phyloP scores from a whole-genome alignment of 768 basidiomycete genomes.

The Termitomyces titanicus region DNA sequence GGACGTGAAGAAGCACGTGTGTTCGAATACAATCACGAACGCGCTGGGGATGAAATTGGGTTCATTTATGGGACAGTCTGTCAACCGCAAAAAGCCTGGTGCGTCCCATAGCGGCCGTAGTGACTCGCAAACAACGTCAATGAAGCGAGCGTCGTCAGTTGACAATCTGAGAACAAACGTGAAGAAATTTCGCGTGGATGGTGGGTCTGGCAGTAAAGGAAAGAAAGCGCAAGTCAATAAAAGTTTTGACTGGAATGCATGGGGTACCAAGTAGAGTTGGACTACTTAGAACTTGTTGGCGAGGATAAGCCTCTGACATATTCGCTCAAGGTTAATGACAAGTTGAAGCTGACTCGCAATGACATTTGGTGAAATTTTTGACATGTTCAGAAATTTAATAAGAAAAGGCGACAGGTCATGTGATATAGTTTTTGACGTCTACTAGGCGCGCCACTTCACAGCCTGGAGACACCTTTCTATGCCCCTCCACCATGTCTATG shows the following conservation, averaged over 20 bases:
- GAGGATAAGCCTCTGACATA: no score
- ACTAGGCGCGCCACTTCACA: background rate
- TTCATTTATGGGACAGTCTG: background rate
- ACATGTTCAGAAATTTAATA: no score
- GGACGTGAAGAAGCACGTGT: background rate
- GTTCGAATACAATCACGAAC: background rate
- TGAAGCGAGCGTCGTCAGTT: background rate
- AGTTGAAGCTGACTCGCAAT: no score
- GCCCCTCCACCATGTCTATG: slow-evolving; percentile 3
- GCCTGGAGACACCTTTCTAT: background rate
- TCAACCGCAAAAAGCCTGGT: background rate
- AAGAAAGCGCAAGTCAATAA: background rate
- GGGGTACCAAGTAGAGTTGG: slow-evolving; percentile 10
- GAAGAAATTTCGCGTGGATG: slow-evolving; percentile 5
- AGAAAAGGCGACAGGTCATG: slow-evolving; percentile 3
- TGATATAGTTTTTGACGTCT: slow-evolving; percentile 5
- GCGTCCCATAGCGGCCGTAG: background rate
- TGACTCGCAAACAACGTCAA: background rate
- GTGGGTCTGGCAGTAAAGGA: background rate
- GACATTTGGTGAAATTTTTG: no score
- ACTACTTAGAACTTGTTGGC: no score
- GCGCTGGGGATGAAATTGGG: background rate
- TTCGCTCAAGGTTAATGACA: no score
- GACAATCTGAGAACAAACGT: background rate
- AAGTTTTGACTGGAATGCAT: slow-evolving; percentile 22